Percentiles rank a stretch among this genome's conserved stretches.
These are phyloP conservation scores for Ascobolus immersus DNA, from an alignment of 495 filamentous ascomycete genomes.

Conservation along the genomic window DNA sequence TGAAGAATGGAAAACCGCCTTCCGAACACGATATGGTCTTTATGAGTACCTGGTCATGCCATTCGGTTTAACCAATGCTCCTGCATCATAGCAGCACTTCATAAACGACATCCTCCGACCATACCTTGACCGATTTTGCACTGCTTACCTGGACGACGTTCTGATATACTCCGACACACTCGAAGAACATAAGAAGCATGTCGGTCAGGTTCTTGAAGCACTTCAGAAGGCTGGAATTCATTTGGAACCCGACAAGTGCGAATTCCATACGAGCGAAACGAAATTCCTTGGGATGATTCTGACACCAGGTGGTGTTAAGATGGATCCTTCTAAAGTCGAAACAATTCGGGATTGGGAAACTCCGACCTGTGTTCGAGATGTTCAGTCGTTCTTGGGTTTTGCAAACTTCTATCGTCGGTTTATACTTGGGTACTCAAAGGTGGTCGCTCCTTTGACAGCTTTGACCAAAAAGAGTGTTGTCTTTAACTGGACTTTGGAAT, in stretches of 20 bases:
- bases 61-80: slow-evolving; percentile 13
- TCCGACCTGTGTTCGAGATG: slow-evolving; percentile 5
- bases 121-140: slow-evolving; percentile 12
- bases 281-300: slow-evolving; percentile 16
- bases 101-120: slow-evolving; percentile 15
- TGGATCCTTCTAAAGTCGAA: slow-evolving; percentile 10
- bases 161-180: slow-evolving; percentile 15
- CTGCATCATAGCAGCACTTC: slow-evolving; percentile 14
- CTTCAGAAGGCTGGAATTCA: slow-evolving; percentile 10
- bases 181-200: slow-evolving; percentile 10
- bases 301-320: slow-evolving; percentile 10
- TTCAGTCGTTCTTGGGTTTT: slow-evolving; percentile 9
- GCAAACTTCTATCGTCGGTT: slow-evolving; percentile 9
- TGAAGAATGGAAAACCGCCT: slow-evolving; percentile 18
- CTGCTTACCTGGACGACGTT: slow-evolving; percentile 19
- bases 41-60: slow-evolving; percentile 15
- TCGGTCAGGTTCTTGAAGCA: slow-evolving; percentile 10
- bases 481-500: not conserved
- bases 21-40: slow-evolving; percentile 14
- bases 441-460: not conserved
- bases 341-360: slow-evolving; percentile 4
- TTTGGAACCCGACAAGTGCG: slow-evolving; percentile 16
- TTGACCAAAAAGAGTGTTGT: not conserved
- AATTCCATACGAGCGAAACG: slow-evolving; percentile 14
- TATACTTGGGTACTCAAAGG: slow-evolving; percentile 8